phyloP scores from a whole-genome alignment of 352 stramenopile genomes.

The Pythium apleroticum region DNA sequence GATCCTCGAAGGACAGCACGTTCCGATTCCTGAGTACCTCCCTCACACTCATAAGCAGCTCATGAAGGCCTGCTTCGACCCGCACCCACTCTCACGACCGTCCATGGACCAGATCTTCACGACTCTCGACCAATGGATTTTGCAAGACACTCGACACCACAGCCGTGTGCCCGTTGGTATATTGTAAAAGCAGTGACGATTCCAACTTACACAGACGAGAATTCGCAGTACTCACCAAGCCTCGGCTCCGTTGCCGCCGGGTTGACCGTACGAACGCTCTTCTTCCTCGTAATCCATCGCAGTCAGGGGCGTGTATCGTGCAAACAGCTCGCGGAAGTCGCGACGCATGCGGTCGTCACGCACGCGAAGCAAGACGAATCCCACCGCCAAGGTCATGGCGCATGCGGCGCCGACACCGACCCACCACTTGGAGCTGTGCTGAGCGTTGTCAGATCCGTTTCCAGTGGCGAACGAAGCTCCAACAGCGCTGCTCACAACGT shows the following conservation, averaged over 20 bases:
- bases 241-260: slow-evolving; percentile 5
- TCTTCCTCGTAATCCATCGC: slow-evolving; percentile 32
- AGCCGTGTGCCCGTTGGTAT: slow-evolving; percentile 19
- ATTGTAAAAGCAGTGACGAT: slow-evolving; percentile 15
- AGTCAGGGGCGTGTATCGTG: slow-evolving; percentile 32
- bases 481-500: slow-evolving; percentile 8
- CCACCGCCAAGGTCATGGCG: slow-evolving; percentile 18
- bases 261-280: slow-evolving; percentile 8
- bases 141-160: slow-evolving; percentile 42
- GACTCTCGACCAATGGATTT: slow-evolving; percentile 58
- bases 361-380: slow-evolving; percentile 22
- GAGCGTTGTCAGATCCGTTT: neutral
- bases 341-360: slow-evolving; percentile 33
- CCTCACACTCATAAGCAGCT: slow-evolving; percentile 43
- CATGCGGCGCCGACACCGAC: slow-evolving; percentile 6
- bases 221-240: slow-evolving; percentile 10
- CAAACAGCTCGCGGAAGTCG: slow-evolving; percentile 34
- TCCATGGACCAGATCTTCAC: slow-evolving; percentile 68
- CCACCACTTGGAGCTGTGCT: slow-evolving; percentile 11
- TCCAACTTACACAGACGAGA: neutral
- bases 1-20: slow-evolving; percentile 64
- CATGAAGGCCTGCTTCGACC: slow-evolving; percentile 63
- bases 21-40: slow-evolving; percentile 48
- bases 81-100: slow-evolving; percentile 51
- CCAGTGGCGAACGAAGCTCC: neutral